phyloP scores from a whole-genome alignment of 306 rosid genomes.

The Prunus campanulata region DNA sequence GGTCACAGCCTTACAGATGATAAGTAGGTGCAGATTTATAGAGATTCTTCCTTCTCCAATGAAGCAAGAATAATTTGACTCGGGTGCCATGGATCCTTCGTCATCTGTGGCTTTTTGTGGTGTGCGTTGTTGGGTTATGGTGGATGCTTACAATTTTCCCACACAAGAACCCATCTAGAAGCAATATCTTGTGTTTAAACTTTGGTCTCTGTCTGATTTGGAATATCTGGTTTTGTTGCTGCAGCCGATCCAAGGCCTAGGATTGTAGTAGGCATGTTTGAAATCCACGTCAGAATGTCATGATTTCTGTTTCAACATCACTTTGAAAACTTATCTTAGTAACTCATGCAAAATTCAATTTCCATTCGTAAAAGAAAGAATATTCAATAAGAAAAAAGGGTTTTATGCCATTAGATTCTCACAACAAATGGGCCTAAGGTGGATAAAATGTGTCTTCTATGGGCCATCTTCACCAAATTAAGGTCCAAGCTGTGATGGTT shows the following conservation, averaged over 20 bases:
- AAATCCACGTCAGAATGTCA: background rate
- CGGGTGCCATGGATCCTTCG: conserved; percentile 2
- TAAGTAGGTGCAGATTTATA: background rate
- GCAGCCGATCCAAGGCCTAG: background rate
- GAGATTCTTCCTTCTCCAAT: background rate
- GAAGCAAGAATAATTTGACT: conserved; percentile 12
- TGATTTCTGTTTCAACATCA: background rate
- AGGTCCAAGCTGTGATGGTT: background rate
- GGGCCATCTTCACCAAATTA: background rate
- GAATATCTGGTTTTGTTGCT: background rate
- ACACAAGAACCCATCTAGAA: background rate
- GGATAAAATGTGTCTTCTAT: background rate
- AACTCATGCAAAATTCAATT: background rate
- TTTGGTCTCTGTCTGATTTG: background rate
- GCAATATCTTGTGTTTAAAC: background rate
- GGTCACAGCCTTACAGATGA: background rate
- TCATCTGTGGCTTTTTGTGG: background rate
- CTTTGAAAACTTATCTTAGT: too few relatives aligned
- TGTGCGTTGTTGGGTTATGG: background rate
- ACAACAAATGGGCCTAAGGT: background rate
- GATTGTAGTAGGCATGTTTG: background rate
- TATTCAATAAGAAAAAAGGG: background rate
- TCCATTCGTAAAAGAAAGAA: background rate
- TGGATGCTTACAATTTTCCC: background rate
- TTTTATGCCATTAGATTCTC: background rate